Evolutionary conservation across 2,329 filamentous ascomycete species (phyloP), one percentile per base, ranked within the genome.

Genomic region (Dactylellina drechsleri): DNA sequence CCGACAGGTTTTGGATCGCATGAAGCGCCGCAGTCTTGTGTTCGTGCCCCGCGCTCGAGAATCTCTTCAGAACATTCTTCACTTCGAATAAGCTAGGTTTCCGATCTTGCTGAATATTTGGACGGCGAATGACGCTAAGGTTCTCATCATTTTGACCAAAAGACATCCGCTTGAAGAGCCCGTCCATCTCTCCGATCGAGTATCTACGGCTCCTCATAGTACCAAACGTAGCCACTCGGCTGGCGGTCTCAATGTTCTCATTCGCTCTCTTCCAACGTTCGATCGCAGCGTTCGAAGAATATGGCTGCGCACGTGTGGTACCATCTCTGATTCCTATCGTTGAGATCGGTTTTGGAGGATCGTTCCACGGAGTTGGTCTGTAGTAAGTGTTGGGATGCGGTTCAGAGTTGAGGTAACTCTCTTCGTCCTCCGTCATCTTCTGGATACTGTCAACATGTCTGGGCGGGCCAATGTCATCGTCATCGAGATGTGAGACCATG

Each of bases 261-360:
- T 84, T 82, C 68, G 82, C 81, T 43, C 79, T 77, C 18, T 80
- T 81, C 79, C 83, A 86, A 41, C 82, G 81, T 80, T 81, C 82
- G 77, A 86, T 86, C 7, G 85, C 85, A 26, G 84, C 84, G 64
- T 84, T 85, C 0, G 85, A 83, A 2, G 84, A 85, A 40, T 80
- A 77, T 16, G 84, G 84, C 66, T 85, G 84, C 47, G 82, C 83
- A 31, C 78, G 79, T 12, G 80, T 81, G 12, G 79, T 77, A 4
- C 80, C 80, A n/a, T 81, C 80, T 3, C 79, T 62, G 13, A 80
- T 78, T 41, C 82, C 77, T 3, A 79, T 77, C 18, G 83, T 82
- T 8, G 80, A 79, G 79, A 85, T 84, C 26, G 80, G 78, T 81
- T 82, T 83, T 23, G 82, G 81, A 20, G 80, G 79, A 15, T 77